Evolutionary conservation across 1,139 yeast genomes (phyloP).

Genomic region (Scheffersomyces segobiensis): DNA sequence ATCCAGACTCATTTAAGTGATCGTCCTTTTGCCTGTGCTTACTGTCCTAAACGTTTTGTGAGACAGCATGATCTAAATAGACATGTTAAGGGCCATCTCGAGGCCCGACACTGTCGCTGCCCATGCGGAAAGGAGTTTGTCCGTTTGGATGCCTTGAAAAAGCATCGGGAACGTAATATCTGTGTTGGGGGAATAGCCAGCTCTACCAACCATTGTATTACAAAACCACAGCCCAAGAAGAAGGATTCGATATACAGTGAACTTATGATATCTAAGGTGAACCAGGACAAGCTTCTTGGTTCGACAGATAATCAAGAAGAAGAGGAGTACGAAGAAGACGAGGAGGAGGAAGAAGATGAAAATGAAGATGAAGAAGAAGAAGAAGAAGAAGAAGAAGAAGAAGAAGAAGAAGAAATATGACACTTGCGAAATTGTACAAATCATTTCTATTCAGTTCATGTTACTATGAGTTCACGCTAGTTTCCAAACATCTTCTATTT

Average conservation of each 20-base stretch:
- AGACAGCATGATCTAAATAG: conserved; percentile 92
- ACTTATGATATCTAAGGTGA: neutral
- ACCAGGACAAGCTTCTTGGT: neutral
- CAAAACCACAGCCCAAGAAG: conserved; percentile 33
- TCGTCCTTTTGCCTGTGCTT: conserved; percentile 70
- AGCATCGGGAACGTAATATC: conserved; percentile 78
- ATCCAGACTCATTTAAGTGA: conserved; percentile 96
- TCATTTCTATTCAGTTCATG: neutral
- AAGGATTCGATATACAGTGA: conserved; percentile 5
- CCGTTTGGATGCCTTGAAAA: conserved; percentile 81
- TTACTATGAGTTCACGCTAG: neutral
- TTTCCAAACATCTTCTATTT: neutral
- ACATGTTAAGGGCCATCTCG: conserved; percentile 85
- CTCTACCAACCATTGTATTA: conserved; percentile 20
- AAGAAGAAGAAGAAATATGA: neutral
- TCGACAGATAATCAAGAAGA: neutral
- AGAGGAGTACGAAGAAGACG: neutral
- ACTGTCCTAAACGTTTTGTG: conserved; percentile 73
- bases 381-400: neutral
- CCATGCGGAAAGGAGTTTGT: conserved; percentile 93
- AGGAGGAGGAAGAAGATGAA: neutral
- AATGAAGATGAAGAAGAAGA: neutral
- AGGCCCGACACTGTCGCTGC: conserved; percentile 68
- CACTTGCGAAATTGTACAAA: neutral
- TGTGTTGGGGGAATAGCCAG: conserved; percentile 66